These are phyloP conservation scores for Prunus dulcis DNA, from an alignment of 306 rosid genomes.

Conservation along the genomic window DNA sequence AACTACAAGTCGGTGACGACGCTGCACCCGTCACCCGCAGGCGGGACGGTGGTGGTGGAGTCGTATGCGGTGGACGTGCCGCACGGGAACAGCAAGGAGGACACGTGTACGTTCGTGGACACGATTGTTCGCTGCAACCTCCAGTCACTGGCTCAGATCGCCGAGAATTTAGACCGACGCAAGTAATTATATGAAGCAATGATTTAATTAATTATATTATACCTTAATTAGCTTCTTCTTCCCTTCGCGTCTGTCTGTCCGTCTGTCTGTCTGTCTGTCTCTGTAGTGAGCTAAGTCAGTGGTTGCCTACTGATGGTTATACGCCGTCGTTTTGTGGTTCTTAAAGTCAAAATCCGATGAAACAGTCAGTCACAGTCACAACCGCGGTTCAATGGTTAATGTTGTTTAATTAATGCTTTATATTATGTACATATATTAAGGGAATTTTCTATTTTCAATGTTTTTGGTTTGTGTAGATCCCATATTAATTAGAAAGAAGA, in stretches of 20 bases:
- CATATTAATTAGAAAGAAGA: no score
- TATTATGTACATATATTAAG: no score
- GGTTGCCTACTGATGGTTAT: no score
- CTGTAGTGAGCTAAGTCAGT: no score
- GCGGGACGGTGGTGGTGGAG: slow-evolving; percentile 70
- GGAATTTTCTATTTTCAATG: no score
- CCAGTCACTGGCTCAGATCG: slow-evolving; percentile 78
- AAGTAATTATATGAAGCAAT: background rate
- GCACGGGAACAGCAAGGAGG: slow-evolving; percentile 78
- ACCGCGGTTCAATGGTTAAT: background rate
- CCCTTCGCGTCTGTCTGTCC: no score
- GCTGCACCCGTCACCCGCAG: slow-evolving; percentile 44
- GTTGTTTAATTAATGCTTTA: no score
- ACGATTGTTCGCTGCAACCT: slow-evolving; percentile 94
- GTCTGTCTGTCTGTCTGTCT: no score
- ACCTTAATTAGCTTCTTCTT: background rate
- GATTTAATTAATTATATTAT: background rate
- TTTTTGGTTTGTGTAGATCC: no score
- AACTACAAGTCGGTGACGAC: slow-evolving; percentile 88
- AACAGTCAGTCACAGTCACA: background rate
- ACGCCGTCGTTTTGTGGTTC: background rate
- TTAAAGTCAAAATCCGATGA: no score
- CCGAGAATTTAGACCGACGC: slow-evolving; percentile 50
- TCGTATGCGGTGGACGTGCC: slow-evolving; percentile 98
- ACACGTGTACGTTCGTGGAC: slow-evolving; percentile 73